These are phyloP conservation scores for Mallotus nudiflorus DNA, from an alignment of 345 rosid genomes.

Conservation along the genomic window DNA sequence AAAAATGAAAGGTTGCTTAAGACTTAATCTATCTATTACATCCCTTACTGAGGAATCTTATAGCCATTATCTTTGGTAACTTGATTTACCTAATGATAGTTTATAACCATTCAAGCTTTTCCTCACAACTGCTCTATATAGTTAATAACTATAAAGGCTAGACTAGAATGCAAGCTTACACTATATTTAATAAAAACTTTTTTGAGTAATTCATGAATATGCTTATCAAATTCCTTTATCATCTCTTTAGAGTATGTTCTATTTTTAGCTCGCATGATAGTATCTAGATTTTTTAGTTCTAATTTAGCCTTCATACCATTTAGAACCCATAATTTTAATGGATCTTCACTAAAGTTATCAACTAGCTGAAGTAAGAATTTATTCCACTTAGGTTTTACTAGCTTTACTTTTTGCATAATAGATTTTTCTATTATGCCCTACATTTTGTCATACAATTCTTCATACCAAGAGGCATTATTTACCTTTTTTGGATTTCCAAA, in stretches of 20 bases:
- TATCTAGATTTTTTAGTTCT: neutral
- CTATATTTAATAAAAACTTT: neutral
- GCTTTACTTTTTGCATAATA: neutral
- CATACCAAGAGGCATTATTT: too few relatives aligned
- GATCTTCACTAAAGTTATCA: conserved; percentile 2
- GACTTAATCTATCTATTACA: neutral
- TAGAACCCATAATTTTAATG: neutral
- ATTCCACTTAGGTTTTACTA: neutral
- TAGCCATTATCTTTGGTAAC: neutral
- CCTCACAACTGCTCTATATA: neutral
- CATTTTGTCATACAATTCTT: neutral
- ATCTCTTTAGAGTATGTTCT: neutral
- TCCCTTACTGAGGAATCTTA: neutral
- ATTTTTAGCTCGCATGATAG: neutral
- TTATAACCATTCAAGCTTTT: neutral
- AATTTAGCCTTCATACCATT: neutral
- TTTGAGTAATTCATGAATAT: neutral
- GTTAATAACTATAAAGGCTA: neutral
- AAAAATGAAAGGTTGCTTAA: neutral
- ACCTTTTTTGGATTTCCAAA: neutral
- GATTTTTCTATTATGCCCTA: neutral
- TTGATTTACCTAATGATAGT: neutral
- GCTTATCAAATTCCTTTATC: neutral
- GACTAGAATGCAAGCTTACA: neutral
- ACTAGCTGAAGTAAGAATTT: neutral